phyloP scores from a whole-genome alignment of 345 rosid genomes.

The Syzygium jambos region DNA sequence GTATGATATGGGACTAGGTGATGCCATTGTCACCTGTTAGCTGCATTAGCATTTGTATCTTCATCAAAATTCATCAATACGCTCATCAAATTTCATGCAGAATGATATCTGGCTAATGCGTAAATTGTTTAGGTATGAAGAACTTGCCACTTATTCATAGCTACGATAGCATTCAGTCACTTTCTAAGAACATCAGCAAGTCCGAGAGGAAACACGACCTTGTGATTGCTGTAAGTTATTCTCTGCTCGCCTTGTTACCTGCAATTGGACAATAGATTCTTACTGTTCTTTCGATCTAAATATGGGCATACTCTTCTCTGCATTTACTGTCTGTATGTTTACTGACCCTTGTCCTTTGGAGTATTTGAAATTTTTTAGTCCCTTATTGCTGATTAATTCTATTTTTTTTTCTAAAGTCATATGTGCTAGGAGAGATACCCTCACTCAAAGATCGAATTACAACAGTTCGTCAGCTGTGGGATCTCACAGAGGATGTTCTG shows the following conservation, averaged over 20 bases:
- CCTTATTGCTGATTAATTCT: neutral
- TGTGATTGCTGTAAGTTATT: conserved; percentile 85
- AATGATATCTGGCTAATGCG: neutral
- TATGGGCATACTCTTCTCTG: neutral
- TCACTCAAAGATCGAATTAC: conserved; percentile 81
- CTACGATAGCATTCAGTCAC: conserved; percentile 61
- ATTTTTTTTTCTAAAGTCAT: conserved; percentile 46
- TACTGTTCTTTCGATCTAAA: neutral
- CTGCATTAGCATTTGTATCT: neutral
- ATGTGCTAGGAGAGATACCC: conserved; percentile 96
- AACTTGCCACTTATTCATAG: conserved; percentile 80
- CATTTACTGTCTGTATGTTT: too few relatives aligned
- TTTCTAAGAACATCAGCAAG: conserved; percentile 43
- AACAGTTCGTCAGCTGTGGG: conserved; percentile 92
- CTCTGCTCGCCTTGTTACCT: neutral
- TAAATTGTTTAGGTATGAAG: conserved; percentile 40
- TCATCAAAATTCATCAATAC: neutral
- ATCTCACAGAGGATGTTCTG: conserved; percentile 86
- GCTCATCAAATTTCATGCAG: neutral
- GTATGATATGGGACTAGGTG: neutral
- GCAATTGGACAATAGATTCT: neutral
- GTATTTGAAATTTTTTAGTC: neutral
- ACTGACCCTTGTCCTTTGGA: neutral
- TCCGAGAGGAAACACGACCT: conserved; percentile 81
- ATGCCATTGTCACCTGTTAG: neutral